Evolutionary conservation across 306 rosid species (phyloP).

Genomic region (Lotus japonicus): DNA sequence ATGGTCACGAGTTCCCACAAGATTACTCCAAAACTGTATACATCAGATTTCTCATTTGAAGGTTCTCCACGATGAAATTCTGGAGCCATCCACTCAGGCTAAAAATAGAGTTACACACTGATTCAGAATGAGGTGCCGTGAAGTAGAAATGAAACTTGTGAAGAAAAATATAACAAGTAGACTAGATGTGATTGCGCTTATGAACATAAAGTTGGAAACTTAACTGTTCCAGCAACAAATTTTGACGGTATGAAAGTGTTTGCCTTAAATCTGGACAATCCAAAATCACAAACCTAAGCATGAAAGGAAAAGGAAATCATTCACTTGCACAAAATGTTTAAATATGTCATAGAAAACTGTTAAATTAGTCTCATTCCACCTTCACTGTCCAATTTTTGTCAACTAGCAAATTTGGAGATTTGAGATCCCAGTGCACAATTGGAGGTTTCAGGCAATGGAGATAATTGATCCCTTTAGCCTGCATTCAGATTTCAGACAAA

Average conservation of each 20-base stretch:
- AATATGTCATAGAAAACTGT: background rate
- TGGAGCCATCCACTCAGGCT: conserved; percentile 99
- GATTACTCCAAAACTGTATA: conserved; percentile 91
- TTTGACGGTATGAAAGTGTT: conserved; percentile 89
- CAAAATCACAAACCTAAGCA: conserved; percentile 84
- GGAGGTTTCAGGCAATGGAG: conserved; percentile 92
- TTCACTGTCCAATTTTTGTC: conserved; percentile 95
- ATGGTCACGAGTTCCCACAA: conserved; percentile 88
- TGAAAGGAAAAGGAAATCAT: conserved; percentile 15
- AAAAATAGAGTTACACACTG: conserved; percentile 50
- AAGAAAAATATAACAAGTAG: conserved; percentile 7
- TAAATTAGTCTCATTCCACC: conserved; percentile 34
- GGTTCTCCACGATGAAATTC: conserved; percentile 98
- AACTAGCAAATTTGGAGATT: conserved; percentile 90
- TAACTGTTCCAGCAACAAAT: conserved; percentile 96
- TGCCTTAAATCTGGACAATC: conserved; percentile 93
- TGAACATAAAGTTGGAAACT: conserved; percentile 19
- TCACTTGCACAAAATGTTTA: background rate
- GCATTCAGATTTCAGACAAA: conserved; percentile 21
- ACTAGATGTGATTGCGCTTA: background rate
- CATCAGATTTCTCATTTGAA: conserved; percentile 92
- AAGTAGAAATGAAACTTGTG: conserved; percentile 37
- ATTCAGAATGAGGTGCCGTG: conserved; percentile 28
- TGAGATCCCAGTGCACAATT: conserved; percentile 94
- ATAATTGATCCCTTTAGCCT: conserved; percentile 99